These are phyloP conservation scores for Neurospora tetraspora DNA, from an alignment of 495 filamentous ascomycete species.

Conservation along the genomic window DNA sequence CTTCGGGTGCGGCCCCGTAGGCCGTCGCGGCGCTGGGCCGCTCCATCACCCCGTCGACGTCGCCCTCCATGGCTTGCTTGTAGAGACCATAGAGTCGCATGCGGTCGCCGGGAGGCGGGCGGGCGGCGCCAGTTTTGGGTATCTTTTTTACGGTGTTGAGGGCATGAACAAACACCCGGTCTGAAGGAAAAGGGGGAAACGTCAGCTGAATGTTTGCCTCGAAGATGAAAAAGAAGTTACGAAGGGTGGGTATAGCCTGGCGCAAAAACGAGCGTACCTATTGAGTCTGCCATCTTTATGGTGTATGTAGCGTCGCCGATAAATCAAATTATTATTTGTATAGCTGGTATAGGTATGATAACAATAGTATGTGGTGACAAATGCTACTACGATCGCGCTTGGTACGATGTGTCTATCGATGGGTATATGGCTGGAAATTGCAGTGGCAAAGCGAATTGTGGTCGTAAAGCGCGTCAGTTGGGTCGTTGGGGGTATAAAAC, in stretches of 20 bases:
- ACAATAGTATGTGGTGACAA: neutral
- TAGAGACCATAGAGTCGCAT: constrained; percentile 93
- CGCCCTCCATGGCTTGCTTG: constrained; percentile 98
- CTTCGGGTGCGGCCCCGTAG: constrained; percentile 19
- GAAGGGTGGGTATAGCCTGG: neutral
- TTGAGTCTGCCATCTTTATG: constrained; percentile 38
- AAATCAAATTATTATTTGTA: neutral
- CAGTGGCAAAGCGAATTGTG: neutral
- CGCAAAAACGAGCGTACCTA: constrained; percentile 26
- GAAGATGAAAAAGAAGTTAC: constrained; percentile 1
- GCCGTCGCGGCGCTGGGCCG: constrained; percentile 46
- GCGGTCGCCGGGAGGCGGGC: constrained; percentile 76
- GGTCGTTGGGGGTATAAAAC: neutral
- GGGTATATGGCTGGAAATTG: neutral
- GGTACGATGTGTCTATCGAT: neutral
- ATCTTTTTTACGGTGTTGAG: constrained; percentile 98
- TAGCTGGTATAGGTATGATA: neutral
- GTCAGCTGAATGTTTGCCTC: constrained; percentile 2
- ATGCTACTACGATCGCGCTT: neutral
- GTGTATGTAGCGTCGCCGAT: neutral
- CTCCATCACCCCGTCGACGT: constrained; percentile 87
- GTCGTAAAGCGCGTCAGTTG: neutral
- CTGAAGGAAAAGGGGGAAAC: constrained; percentile 34
- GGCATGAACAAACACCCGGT: constrained; percentile 97
- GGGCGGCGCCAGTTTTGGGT: constrained; percentile 77